phyloP scores from a whole-genome alignment of 1,284 basidiomycete species.

The Naganishia sp. region DNA sequence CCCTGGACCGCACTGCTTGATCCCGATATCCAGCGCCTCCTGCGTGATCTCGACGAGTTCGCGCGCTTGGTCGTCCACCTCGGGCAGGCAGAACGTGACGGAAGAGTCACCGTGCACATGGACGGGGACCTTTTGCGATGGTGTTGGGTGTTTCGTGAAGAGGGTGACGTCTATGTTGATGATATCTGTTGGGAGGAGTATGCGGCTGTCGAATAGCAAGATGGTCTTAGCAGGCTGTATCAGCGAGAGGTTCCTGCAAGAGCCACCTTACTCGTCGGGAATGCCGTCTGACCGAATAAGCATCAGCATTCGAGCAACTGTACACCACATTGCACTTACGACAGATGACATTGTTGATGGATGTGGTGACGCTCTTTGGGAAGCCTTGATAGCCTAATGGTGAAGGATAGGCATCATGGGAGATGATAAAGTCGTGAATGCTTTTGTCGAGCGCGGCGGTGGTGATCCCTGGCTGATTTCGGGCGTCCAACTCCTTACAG shows the following conservation, averaged over 20 bases:
- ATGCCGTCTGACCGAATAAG: conserved; percentile 41
- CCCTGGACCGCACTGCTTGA: conserved; percentile 74
- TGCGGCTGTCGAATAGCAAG: conserved; percentile 60
- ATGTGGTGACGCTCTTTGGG: conserved; percentile 82
- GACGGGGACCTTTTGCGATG: background rate
- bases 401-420: conserved; percentile 77
- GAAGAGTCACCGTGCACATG: conserved; percentile 82
- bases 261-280: conserved; percentile 69
- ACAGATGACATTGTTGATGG: conserved; percentile 67
- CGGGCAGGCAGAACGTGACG: conserved; percentile 72
- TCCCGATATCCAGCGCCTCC: conserved; percentile 70
- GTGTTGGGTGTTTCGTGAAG: conserved; percentile 50
- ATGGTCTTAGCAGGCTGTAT: background rate
- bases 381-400: conserved; percentile 78
- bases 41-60: conserved; percentile 66
- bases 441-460: conserved; percentile 70
- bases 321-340: conserved; percentile 41
- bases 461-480: conserved; percentile 66
- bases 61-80: conserved; percentile 67
- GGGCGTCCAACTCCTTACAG: too few relatives aligned
- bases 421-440: conserved; percentile 70
- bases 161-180: conserved; percentile 83
- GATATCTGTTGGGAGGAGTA: conserved; percentile 74
- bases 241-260: background rate
- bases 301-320: background rate